phyloP scores from a whole-genome alignment of 495 filamentous ascomycete species.

The Aspergillus conjunctus region DNA sequence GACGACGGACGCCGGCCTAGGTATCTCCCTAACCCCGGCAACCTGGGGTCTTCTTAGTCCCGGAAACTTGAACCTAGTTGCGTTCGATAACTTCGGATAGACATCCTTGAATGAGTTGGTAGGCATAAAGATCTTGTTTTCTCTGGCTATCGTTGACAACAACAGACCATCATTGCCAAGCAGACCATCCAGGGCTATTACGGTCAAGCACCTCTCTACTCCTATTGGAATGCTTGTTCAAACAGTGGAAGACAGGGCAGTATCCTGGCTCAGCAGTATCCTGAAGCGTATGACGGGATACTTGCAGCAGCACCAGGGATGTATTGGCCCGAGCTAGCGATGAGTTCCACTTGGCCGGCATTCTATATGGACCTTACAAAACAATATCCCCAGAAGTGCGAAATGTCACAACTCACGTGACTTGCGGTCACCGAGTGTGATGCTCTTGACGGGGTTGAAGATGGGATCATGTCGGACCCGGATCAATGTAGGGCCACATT shows the following conservation, averaged over 20 bases:
- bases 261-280: slow-evolving; percentile 44
- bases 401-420: slow-evolving; percentile 48
- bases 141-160: slow-evolving; percentile 38
- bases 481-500: slow-evolving; percentile 55
- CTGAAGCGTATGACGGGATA: slow-evolving; percentile 58
- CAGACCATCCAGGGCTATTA: slow-evolving; percentile 18
- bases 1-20: slow-evolving; percentile 36
- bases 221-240: slow-evolving; percentile 52
- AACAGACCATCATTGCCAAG: slow-evolving; percentile 27
- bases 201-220: slow-evolving; percentile 24
- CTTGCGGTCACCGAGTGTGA: slow-evolving; percentile 48
- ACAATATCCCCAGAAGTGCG: slow-evolving; percentile 35
- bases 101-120: slow-evolving; percentile 37
- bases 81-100: no score
- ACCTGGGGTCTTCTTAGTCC: no score
- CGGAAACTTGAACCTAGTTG: no score
- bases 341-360: slow-evolving; percentile 22
- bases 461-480: slow-evolving; percentile 60
- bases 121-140: slow-evolving; percentile 44
- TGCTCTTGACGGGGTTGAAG: slow-evolving; percentile 54
- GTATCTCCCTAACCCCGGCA: no score
- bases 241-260: slow-evolving; percentile 51
- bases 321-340: slow-evolving; percentile 40
- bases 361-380: slow-evolving; percentile 30
- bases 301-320: slow-evolving; percentile 51